phyloP scores from a whole-genome alignment of 345 rosid genomes.

The Crucihimalaya himalaica region DNA sequence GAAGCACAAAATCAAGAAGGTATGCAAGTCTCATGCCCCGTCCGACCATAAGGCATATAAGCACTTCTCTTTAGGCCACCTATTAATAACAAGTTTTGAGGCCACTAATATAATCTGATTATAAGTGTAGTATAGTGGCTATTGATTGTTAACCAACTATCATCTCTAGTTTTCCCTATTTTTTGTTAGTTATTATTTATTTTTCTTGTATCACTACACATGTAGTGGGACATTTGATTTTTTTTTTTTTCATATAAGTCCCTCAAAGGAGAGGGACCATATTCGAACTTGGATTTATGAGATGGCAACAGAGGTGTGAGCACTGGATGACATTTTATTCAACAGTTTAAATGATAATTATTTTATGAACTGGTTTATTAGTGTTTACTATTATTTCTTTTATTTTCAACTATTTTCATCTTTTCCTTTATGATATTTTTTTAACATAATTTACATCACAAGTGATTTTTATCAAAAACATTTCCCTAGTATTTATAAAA shows the following conservation, averaged over 20 bases:
- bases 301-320: neutral
- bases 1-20: slow-evolving; percentile 48
- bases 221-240: neutral
- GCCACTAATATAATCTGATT: neutral
- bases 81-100: neutral
- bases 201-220: neutral
- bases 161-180: neutral
- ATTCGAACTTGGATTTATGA: neutral
- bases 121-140: neutral
- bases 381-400: no score
- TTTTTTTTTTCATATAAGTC: neutral
- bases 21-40: neutral
- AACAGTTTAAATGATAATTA: no score
- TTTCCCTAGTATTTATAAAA: no score
- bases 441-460: no score
- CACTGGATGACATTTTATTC: no score
- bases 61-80: neutral
- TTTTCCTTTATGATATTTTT: no score
- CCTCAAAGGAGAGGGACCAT: neutral
- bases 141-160: neutral
- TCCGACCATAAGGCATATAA: neutral
- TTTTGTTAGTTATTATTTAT: neutral
- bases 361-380: no score
- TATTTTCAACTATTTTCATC: no score
- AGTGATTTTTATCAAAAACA: no score